Conservation (phyloP, 2,329 filamentous ascomycete genomes). For the Cryoendolithus antarcticus region DNA sequence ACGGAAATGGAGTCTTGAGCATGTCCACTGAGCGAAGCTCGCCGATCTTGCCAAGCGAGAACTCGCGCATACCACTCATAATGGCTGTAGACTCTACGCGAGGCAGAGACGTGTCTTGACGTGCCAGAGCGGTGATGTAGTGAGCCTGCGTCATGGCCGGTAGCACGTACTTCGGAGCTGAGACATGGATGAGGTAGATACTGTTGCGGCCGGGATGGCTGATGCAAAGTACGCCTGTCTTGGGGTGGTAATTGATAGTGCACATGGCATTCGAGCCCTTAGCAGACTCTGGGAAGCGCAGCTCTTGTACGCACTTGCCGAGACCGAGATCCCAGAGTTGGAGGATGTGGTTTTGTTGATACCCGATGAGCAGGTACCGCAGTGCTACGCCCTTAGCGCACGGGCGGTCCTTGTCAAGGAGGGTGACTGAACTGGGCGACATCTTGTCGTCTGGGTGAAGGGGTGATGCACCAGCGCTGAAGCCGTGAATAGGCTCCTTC, state of each 20-base stretch:
- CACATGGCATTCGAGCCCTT: constrained; percentile 97
- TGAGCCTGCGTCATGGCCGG: constrained; percentile 70
- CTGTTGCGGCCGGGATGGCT: constrained; percentile 96
- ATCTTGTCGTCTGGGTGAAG: constrained; percentile 49
- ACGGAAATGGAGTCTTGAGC: constrained; percentile 55
- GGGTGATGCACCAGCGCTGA: constrained; percentile 47
- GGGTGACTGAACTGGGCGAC: constrained; percentile 77
- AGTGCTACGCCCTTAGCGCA: constrained; percentile 83
- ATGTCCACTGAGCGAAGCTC: constrained; percentile 83
- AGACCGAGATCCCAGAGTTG: constrained; percentile 97
- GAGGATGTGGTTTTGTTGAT: constrained; percentile 98
- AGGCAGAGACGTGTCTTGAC: constrained; percentile 59
- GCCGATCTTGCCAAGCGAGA: constrained; percentile 79
- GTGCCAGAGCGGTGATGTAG: constrained; percentile 67
- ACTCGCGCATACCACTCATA: constrained; percentile 91
- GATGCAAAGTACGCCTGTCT: constrained; percentile 84
- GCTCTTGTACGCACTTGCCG: constrained; percentile 89
- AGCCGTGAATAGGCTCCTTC: constrained; percentile 72
- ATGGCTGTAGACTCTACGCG: constrained; percentile 91
- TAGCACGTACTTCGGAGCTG: constrained; percentile 83
- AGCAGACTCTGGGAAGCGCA: constrained; percentile 69
- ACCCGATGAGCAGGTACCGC: constrained; percentile 89
- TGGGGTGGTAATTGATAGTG: constrained; percentile 87
- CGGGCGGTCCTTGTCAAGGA: constrained; percentile 90
- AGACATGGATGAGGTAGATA: constrained; percentile 92